Conservation (phyloP, 2,329 filamentous ascomycete genomes). For the Colletotrichum sp. region DNA sequence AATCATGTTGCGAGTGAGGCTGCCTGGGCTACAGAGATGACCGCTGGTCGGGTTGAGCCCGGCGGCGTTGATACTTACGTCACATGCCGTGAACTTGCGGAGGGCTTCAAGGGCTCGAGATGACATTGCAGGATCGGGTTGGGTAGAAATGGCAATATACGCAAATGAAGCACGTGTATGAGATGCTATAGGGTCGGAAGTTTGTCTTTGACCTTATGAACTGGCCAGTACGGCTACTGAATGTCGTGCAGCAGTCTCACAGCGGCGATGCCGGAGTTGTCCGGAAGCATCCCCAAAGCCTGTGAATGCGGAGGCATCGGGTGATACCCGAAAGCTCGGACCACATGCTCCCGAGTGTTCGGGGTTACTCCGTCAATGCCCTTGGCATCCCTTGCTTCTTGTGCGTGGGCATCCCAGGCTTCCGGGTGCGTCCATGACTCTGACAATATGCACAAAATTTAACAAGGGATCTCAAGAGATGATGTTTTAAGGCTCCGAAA, state of each 20-base stretch:
- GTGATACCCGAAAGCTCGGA: neutral
- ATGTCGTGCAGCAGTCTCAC: neutral
- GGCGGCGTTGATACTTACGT: neutral
- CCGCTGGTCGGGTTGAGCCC: neutral
- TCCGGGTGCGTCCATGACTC: neutral
- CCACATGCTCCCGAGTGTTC: neutral
- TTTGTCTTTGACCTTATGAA: neutral
- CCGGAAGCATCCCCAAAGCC: neutral
- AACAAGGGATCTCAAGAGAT: neutral
- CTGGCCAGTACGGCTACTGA: neutral
- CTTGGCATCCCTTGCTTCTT: neutral
- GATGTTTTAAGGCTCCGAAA: neutral
- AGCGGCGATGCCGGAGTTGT: neutral
- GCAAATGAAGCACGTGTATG: neutral
- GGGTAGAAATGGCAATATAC: neutral
- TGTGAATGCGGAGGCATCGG: neutral
- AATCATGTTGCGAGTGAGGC: neutral
- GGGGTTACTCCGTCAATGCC: neutral
- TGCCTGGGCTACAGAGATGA: neutral
- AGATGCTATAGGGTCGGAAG: neutral
- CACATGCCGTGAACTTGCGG: conserved; percentile 7
- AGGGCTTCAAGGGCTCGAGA: neutral
- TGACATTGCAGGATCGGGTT: neutral
- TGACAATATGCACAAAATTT: neutral
- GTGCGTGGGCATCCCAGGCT: neutral